Evolutionary conservation across 441 rosid genomes (phyloP).

Genomic region (Syzygium malaccense): DNA sequence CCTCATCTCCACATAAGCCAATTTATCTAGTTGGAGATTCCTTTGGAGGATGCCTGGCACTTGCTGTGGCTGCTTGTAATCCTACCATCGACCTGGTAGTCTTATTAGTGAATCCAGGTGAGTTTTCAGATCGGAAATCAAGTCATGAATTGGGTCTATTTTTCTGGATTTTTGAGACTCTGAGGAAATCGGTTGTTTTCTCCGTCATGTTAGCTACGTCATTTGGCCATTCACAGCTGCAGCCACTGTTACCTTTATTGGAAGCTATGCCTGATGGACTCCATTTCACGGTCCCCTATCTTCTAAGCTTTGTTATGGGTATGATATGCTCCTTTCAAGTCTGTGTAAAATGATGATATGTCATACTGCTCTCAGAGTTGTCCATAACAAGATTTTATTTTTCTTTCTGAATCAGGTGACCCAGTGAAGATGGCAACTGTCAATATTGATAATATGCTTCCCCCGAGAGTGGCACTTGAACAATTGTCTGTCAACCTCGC

Average conservation of each 20-base stretch:
- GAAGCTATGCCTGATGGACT: slow-evolving; percentile 71
- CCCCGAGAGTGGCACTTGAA: slow-evolving; percentile 34
- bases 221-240: slow-evolving; percentile 72
- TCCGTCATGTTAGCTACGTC: slow-evolving; percentile 60
- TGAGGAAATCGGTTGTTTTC: slow-evolving; percentile 11
- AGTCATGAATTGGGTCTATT: not conserved
- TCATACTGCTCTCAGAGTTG: not conserved
- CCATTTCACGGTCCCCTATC: slow-evolving; percentile 52
- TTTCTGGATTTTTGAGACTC: not conserved
- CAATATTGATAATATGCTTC: slow-evolving; percentile 43
- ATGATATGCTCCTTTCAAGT: not conserved
- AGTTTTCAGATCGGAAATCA: slow-evolving; percentile 3
- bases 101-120: slow-evolving; percentile 77
- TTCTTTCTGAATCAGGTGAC: slow-evolving; percentile 41
- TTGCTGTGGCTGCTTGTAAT: slow-evolving; percentile 79
- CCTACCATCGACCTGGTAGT: slow-evolving; percentile 57
- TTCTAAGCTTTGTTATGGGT: slow-evolving; percentile 71
- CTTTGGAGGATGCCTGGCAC: slow-evolving; percentile 83
- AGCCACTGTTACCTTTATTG: slow-evolving; percentile 58
- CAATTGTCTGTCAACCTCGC: slow-evolving; percentile 47
- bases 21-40: slow-evolving; percentile 84
- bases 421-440: slow-evolving; percentile 77
- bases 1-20: slow-evolving; percentile 53
- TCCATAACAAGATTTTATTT: not conserved
- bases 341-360: not conserved